phyloP scores from a whole-genome alignment of 352 stramenopile species.

The Globisporangium spiculum region DNA sequence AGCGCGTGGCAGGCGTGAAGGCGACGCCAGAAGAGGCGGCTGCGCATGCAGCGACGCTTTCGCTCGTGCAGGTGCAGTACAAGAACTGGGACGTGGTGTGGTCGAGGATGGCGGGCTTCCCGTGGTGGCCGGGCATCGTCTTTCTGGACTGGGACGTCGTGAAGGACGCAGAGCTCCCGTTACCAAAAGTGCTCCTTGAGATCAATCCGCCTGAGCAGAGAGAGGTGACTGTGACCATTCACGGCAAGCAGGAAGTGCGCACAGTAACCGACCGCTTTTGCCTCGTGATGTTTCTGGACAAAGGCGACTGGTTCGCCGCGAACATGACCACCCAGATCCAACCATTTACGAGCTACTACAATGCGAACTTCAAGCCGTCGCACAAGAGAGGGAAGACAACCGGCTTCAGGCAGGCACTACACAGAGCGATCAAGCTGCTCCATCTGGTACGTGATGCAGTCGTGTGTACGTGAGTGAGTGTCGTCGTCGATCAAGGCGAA shows the following conservation, averaged over 20 bases:
- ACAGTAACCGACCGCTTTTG: constrained; percentile 21
- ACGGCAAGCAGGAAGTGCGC: constrained; percentile 20
- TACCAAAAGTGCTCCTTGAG: constrained; percentile 32
- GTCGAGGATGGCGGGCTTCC: constrained; percentile 62
- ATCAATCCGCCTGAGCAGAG: constrained; percentile 38
- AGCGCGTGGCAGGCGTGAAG: constrained; percentile 24
- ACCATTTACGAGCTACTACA: constrained; percentile 56
- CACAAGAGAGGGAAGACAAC: constrained; percentile 12
- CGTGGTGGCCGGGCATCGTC: constrained; percentile 79
- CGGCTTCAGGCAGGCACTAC: constrained; percentile 31
- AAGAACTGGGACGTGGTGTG: constrained; percentile 77
- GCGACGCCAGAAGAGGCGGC: constrained; percentile 17
- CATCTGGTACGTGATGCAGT: constrained; percentile 35
- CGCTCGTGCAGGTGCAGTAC: constrained; percentile 51
- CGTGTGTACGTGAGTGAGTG: not conserved
- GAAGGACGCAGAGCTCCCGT: constrained; percentile 33
- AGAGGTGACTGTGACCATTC: constrained; percentile 13
- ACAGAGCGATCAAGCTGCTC: constrained; percentile 34
- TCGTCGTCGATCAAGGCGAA: not conserved
- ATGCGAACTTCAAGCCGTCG: constrained; percentile 28
- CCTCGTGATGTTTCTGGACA: constrained; percentile 67
- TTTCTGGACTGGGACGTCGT: constrained; percentile 67
- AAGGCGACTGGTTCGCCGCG: constrained; percentile 54
- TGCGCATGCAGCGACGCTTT: constrained; percentile 23
- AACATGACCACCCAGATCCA: constrained; percentile 39